Percentiles rank a stretch among this genome's conserved stretches.
Conservation (phyloP, 2,329 filamentous ascomycete species). For the Fusarium goolgardi region DNA sequence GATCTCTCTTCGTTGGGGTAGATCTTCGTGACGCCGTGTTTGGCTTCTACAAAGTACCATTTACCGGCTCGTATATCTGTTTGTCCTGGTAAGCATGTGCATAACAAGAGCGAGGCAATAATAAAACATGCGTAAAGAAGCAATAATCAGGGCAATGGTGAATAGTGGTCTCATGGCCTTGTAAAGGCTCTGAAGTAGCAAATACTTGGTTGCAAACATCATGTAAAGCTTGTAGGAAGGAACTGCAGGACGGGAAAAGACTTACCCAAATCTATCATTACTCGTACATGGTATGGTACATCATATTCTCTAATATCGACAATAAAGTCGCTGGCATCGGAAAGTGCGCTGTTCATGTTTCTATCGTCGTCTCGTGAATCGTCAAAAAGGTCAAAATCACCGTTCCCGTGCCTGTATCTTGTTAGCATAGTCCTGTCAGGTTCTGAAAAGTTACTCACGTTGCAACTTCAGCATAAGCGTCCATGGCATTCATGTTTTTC, state of each 20-base stretch:
- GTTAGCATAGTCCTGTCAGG: conserved; percentile 27
- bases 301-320: conserved; percentile 99
- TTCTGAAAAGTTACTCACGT: conserved; percentile 66
- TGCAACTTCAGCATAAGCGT: conserved; percentile 96
- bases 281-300: conserved; percentile 98
- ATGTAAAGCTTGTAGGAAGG: conserved; percentile 56
- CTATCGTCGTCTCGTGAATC: conserved; percentile 82
- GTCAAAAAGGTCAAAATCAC: conserved; percentile 95
- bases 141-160: conserved; percentile 84
- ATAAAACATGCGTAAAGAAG: conserved; percentile 2
- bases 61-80: conserved; percentile 93
- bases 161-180: conserved; percentile 94
- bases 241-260: not conserved
- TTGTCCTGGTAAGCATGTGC: conserved; percentile 21
- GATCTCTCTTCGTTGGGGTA: conserved; percentile 87
- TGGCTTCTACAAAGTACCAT: conserved; percentile 96
- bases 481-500: conserved; percentile 95
- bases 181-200: conserved; percentile 99
- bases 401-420: conserved; percentile 68
- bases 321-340: conserved; percentile 96
- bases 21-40: conserved; percentile 88
- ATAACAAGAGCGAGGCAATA: not conserved
- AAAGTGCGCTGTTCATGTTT: conserved; percentile 78
- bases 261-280: conserved; percentile 91
- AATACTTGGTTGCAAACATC: conserved; percentile 99